phyloP scores from a whole-genome alignment of 805 yeast species.

The Komagataella kurtzmanii region DNA sequence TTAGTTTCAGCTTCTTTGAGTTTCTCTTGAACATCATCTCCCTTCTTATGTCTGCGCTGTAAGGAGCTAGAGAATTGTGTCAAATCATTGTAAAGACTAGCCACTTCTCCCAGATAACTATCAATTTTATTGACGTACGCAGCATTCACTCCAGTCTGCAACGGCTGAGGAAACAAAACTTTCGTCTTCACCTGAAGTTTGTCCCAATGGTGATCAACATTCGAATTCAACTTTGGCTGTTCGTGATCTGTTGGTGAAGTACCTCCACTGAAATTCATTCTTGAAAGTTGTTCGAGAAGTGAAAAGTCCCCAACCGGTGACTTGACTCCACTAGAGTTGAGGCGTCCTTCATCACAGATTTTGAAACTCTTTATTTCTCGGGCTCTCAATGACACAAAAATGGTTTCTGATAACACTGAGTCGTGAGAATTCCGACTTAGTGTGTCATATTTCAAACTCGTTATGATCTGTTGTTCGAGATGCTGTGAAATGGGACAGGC shows the following conservation, averaged over 20 bases:
- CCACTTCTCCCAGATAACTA: not conserved
- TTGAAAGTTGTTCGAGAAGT: not conserved
- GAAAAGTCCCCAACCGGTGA: not conserved
- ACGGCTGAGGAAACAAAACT: not conserved
- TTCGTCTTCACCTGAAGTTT: not conserved
- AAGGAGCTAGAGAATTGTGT: not conserved
- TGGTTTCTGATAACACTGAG: slow-evolving; percentile 17
- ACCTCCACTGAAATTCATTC: not conserved
- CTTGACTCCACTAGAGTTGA: not conserved
- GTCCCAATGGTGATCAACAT: not conserved
- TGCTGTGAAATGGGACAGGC: slow-evolving; percentile 34
- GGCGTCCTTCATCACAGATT: slow-evolving; percentile 10
- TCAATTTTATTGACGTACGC: not conserved
- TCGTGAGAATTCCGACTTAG: slow-evolving; percentile 20
- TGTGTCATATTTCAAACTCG: slow-evolving; percentile 35
- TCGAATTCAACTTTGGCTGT: not conserved
- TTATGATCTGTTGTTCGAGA: slow-evolving; percentile 27
- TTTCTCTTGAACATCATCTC: not conserved
- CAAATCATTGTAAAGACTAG: not conserved
- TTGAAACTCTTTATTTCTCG: slow-evolving; percentile 31
- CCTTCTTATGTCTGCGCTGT: not conserved
- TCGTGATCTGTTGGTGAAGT: not conserved
- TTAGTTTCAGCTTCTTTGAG: not conserved
- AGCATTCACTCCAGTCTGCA: not conserved
- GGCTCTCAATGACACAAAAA: slow-evolving; percentile 28